These are phyloP conservation scores for Nitzschia sp. DNA, from an alignment of 108 stramenopile species.

Conservation along the genomic window DNA sequence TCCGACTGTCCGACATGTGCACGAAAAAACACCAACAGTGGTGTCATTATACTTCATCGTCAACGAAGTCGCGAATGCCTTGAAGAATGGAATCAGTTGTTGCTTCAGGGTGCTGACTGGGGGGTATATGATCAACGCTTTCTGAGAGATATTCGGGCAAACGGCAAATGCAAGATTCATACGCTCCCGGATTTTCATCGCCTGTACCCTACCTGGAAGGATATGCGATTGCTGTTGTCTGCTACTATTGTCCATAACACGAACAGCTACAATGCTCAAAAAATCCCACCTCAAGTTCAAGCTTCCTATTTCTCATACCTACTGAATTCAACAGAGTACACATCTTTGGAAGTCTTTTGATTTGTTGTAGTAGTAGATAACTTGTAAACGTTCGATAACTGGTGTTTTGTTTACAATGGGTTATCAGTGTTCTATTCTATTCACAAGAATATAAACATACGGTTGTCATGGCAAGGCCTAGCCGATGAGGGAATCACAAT, in stretches of 20 bases:
- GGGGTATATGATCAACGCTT: constrained; percentile 10
- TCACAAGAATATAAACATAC: no score
- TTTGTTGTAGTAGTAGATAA: no score
- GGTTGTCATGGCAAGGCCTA: no score
- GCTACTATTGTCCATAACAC: constrained; percentile 21
- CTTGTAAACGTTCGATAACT: no score
- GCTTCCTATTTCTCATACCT: constrained; percentile 6
- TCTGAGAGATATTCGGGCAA: neutral
- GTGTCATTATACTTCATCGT: constrained; percentile 13
- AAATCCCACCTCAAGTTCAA: constrained; percentile 10
- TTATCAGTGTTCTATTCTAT: no score
- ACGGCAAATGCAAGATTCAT: neutral
- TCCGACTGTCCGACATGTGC: constrained; percentile 17
- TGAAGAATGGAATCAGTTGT: constrained; percentile 12
- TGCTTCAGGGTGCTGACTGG: neutral
- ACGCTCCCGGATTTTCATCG: constrained; percentile 17
- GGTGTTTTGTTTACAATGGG: no score
- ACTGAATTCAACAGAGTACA: constrained; percentile 7
- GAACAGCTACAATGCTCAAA: constrained; percentile 10
- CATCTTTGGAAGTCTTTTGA: neutral
- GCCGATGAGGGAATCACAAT: neutral
- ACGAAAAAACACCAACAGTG: constrained; percentile 11
- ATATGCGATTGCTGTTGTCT: constrained; percentile 19
- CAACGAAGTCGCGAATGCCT: constrained; percentile 8
- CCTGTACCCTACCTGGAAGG: constrained; percentile 14